Conservation (phyloP, 306 rosid genomes). For the Cotoneaster glaucophyllus region DNA sequence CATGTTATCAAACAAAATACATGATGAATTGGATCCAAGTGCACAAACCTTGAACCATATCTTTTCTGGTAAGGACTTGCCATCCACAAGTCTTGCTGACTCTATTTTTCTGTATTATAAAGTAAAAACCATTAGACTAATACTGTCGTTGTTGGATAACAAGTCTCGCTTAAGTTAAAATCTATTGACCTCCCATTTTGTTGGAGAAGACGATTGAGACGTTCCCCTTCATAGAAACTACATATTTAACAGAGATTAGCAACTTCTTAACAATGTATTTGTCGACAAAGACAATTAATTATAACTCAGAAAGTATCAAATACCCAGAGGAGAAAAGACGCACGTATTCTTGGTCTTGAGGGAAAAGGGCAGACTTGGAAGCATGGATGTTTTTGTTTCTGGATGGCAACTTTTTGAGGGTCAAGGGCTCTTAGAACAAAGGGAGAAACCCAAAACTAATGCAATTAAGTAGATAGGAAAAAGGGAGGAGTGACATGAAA, state of each 20-base stretch:
- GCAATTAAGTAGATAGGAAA: not conserved
- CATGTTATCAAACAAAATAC: not conserved
- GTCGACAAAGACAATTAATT: not conserved
- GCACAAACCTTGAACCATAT: conserved; percentile 64
- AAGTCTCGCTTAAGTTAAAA: not conserved
- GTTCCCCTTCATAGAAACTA: conserved; percentile 57
- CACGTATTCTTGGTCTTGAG: conserved; percentile 1
- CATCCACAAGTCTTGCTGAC: conserved; percentile 39
- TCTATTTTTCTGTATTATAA: conserved; percentile 40
- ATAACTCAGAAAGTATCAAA: not conserved
- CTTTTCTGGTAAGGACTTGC: conserved; percentile 58
- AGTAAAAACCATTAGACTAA: not conserved
- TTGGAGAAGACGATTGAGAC: conserved; percentile 43
- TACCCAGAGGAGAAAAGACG: not conserved
- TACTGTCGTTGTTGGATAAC: not conserved
- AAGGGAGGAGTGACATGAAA: not conserved
- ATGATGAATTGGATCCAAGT: not conserved
- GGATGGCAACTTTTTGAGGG: not conserved
- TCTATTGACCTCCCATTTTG: conserved; percentile 42
- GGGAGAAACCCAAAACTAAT: not conserved
- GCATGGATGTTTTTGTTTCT: not conserved
- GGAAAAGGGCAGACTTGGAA: not conserved
- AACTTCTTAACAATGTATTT: not conserved
- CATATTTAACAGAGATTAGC: not conserved
- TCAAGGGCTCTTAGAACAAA: too few species aligned